phyloP scores from a whole-genome alignment of 805 yeast genomes.

The Starmera pachycereana region DNA sequence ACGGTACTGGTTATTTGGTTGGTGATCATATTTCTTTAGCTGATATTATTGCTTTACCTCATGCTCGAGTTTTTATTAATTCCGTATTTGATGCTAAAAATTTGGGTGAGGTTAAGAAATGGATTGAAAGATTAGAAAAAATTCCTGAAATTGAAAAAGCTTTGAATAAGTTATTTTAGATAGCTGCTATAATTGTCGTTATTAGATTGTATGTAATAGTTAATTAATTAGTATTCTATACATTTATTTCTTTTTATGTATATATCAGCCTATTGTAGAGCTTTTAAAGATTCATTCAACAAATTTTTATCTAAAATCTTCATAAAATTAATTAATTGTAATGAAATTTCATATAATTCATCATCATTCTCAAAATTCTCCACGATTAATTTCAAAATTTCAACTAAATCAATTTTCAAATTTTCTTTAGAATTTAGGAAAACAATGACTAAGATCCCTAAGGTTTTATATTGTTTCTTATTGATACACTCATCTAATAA shows the following conservation, averaged over 20 bases:
- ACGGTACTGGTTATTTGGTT: conserved; percentile 39
- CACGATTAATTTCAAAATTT: conserved; percentile 16
- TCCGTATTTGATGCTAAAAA: conserved; percentile 1
- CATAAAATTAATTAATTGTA: conserved; percentile 21
- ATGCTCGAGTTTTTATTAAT: conserved; percentile 26
- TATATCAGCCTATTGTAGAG: not conserved
- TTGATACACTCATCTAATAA: conserved; percentile 32
- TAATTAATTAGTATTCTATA: not conserved
- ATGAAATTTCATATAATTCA: conserved; percentile 21
- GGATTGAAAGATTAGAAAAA: not conserved
- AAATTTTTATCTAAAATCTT: conserved; percentile 17
- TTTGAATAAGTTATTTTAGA: not conserved
- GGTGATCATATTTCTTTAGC: conserved; percentile 51
- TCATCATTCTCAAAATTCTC: conserved; percentile 18
- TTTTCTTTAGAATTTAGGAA: conserved; percentile 26
- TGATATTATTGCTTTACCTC: conserved; percentile 38
- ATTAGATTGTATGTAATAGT: no score
- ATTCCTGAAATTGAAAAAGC: not conserved
- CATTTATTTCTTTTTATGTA: not conserved
- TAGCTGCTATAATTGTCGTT: not conserved
- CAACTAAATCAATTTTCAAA: conserved; percentile 13
- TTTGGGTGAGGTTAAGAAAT: not conserved
- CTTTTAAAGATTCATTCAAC: conserved; percentile 1
- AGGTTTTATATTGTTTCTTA: conserved; percentile 31
- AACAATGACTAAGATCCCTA: conserved; percentile 36